Evolutionary conservation across 805 yeast genomes (phyloP).

Genomic region (Candida schatavii): DNA sequence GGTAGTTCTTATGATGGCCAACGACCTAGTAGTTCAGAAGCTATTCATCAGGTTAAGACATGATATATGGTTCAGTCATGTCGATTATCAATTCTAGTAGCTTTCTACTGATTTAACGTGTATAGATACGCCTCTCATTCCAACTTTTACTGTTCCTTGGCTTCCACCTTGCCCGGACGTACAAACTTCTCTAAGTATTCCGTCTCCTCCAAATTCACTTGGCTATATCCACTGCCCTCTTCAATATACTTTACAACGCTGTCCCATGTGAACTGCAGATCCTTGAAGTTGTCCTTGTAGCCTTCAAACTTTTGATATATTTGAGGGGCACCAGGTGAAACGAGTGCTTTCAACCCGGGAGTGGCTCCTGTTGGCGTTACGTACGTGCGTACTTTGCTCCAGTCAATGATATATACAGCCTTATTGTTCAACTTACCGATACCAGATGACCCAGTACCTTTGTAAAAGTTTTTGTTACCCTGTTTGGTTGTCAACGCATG

Average conservation of each 20-base stretch:
- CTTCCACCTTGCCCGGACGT: background rate
- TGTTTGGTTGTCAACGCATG: slow-evolving; percentile 83
- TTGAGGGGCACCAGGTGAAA: slow-evolving; percentile 69
- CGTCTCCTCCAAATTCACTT: slow-evolving; percentile 32
- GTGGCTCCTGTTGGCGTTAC: slow-evolving; percentile 63
- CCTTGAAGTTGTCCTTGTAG: slow-evolving; percentile 66
- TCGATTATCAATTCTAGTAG: too few species aligned
- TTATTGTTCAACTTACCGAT: slow-evolving; percentile 74
- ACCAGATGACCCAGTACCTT: slow-evolving; percentile 96
- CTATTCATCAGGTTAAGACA: too few species aligned
- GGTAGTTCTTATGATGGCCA: too few species aligned
- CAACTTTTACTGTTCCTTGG: too few species aligned
- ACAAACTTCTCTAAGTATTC: slow-evolving; percentile 36
- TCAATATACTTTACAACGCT: slow-evolving; percentile 75
- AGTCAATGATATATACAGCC: slow-evolving; percentile 76
- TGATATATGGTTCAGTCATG: too few species aligned
- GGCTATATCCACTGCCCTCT: slow-evolving; percentile 56
- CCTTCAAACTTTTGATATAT: slow-evolving; percentile 69
- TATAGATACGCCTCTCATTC: too few species aligned
- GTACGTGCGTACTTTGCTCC: slow-evolving; percentile 85
- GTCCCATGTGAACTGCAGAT: slow-evolving; percentile 67
- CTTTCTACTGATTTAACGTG: too few species aligned
- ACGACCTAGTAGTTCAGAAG: too few species aligned
- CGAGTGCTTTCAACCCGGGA: slow-evolving; percentile 64
- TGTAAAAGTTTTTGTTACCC: slow-evolving; percentile 91